A percentile compares a stretch with the other conserved stretches of the same genome.
phyloP scores from a whole-genome alignment of 768 basidiomycete genomes.

The Gelatoporia subvermispora region DNA sequence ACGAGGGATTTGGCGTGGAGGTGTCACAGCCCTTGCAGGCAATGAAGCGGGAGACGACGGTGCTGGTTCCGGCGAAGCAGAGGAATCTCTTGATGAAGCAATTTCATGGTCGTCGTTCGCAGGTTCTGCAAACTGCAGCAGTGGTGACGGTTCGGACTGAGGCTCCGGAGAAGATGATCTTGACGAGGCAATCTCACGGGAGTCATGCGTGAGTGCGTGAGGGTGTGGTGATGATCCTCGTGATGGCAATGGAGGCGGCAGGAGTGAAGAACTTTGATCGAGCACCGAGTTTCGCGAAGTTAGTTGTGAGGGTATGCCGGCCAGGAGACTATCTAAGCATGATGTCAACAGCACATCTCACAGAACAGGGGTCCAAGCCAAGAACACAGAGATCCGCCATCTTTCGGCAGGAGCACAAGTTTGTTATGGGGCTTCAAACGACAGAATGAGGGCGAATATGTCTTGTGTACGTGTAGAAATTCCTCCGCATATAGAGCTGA shows the following conservation, averaged over 20 bases:
- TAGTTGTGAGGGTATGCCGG: not conserved
- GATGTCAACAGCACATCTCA: not conserved
- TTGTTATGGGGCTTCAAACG: too few relatives aligned
- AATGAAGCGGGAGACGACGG: not conserved
- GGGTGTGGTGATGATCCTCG: not conserved
- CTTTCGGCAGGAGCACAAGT: not conserved
- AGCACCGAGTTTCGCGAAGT: not conserved
- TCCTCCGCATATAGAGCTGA: too few relatives aligned
- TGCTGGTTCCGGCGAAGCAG: not conserved
- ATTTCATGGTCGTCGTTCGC: not conserved
- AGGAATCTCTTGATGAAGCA: not conserved
- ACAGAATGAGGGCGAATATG: too few relatives aligned
- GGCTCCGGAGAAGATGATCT: not conserved
- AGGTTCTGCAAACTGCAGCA: not conserved
- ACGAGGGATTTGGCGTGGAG: constrained; percentile 1
- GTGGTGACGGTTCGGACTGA: not conserved
- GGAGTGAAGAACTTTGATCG: not conserved
- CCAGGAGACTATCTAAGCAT: constrained; percentile 2
- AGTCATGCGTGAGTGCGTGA: too few relatives aligned
- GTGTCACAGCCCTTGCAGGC: not conserved
- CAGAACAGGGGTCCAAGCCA: not conserved
- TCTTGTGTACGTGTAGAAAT: too few relatives aligned
- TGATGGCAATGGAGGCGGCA: not conserved
- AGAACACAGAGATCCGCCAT: not conserved
- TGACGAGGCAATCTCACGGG: too few relatives aligned